Percentiles rank a stretch among this genome's conserved stretches.
phyloP scores from a whole-genome alignment of 2,329 filamentous ascomycete genomes.

The Drechslerella coelobrocha region DNA sequence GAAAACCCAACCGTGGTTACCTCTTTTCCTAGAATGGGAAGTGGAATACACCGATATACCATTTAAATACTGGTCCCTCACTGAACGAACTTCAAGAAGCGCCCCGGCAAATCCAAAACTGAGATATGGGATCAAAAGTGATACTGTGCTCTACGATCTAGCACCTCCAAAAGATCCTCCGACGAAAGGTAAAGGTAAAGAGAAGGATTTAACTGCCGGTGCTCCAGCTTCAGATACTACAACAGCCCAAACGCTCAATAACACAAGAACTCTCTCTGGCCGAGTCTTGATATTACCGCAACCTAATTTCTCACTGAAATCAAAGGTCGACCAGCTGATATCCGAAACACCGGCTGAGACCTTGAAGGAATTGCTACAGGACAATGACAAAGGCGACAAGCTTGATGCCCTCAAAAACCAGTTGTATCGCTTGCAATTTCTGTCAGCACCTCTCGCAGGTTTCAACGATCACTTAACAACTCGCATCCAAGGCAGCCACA shows the following conservation, averaged over 20 bases:
- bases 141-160: no score
- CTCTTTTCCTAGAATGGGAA: constrained; percentile 61
- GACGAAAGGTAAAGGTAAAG: no score
- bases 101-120: no score
- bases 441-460: constrained; percentile 57
- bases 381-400: constrained; percentile 45
- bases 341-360: constrained; percentile 53
- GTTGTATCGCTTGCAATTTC: constrained; percentile 52
- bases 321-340: constrained; percentile 58
- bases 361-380: no score
- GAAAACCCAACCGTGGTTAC: constrained; percentile 58
- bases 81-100: constrained; percentile 23
- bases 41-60: constrained; percentile 59
- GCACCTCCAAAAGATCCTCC: no score
- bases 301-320: constrained; percentile 57
- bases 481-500: constrained; percentile 57
- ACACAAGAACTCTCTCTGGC: constrained; percentile 57
- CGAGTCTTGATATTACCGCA: constrained; percentile 60
- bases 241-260: no score
- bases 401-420: constrained; percentile 43
- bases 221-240: no score
- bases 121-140: no score
- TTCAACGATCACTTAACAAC: constrained; percentile 57
- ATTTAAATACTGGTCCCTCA: constrained; percentile 56
- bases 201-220: no score